Conservation (phyloP, 208 protist genomes). For the Acanthamoeba royreba region DNA sequence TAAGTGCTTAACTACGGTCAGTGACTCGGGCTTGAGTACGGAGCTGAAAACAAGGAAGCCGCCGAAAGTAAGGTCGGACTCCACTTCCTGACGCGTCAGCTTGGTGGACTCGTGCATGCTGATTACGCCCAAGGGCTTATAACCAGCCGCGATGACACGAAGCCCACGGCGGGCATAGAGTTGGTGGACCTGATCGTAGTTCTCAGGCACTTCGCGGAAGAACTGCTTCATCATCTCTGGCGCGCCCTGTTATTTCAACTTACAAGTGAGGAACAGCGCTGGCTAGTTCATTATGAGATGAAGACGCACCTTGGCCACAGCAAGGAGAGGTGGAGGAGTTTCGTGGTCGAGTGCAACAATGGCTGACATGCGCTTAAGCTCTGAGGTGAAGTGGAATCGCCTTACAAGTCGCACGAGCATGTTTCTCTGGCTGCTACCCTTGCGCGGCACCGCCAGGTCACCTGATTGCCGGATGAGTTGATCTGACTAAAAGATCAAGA, state of each 20-base stretch:
- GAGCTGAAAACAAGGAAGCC: conserved; percentile 96
- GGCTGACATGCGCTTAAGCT: conserved; percentile 94
- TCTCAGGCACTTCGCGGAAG: conserved; percentile 82
- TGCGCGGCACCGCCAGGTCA: conserved; percentile 37
- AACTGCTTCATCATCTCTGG: conserved; percentile 91
- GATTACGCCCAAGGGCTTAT: conserved; percentile 71
- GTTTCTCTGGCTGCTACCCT: conserved; percentile 31
- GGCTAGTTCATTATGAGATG: background rate
- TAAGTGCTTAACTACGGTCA: conserved; percentile 85
- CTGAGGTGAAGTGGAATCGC: conserved; percentile 92
- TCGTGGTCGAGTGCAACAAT: conserved; percentile 78
- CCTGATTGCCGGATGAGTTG: conserved; percentile 19
- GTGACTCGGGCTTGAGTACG: conserved; percentile 91
- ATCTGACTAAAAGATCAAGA: background rate
- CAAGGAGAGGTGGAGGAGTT: background rate
- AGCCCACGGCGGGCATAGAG: conserved; percentile 87
- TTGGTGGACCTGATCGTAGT: conserved; percentile 85
- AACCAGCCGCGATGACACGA: conserved; percentile 95
- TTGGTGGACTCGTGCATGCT: background rate
- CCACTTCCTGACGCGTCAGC: conserved; percentile 85
- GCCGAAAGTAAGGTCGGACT: conserved; percentile 90
- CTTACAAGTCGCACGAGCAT: conserved; percentile 82
- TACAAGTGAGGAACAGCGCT: conserved; percentile 19
- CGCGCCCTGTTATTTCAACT: conserved; percentile 85
- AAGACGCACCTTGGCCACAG: background rate